Evolutionary conservation across 2,329 filamentous ascomycete species (phyloP).

Genomic region (Monosporascus sp.): DNA sequence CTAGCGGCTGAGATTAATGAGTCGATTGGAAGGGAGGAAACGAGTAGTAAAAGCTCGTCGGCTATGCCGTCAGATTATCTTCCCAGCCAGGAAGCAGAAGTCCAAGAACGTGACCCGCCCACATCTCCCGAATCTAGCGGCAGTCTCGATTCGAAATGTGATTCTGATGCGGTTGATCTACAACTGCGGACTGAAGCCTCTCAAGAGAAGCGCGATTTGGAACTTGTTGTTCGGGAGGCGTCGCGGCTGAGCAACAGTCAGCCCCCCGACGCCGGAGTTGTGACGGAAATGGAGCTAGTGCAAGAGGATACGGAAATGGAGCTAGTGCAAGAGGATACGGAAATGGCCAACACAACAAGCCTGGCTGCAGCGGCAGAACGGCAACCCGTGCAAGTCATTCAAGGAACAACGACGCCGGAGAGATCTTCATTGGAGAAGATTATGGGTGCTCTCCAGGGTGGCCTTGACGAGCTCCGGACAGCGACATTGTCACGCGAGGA

Average conservation of each 20-base stretch:
- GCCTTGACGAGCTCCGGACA: conserved; percentile 54
- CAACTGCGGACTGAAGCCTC: conserved; percentile 27
- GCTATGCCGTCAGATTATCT: conserved; percentile 1
- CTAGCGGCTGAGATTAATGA: conserved; percentile 6
- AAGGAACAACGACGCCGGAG: conserved; percentile 15
- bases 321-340: conserved; percentile 8
- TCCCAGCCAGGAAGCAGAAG: conserved; percentile 9
- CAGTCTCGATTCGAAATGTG: conserved; percentile 11
- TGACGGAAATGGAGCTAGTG: conserved; percentile 4
- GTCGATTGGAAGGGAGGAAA: conserved; percentile 4
- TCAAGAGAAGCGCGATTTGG: conserved; percentile 18
- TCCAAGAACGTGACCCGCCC: neutral
- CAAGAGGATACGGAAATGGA: conserved; percentile 6
- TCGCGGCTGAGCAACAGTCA: conserved; percentile 6
- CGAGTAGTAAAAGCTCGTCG: conserved; percentile 5
- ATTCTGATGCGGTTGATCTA: conserved; percentile 23
- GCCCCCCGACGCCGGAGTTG: conserved; percentile 1
- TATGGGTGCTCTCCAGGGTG: conserved; percentile 44
- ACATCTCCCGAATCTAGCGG: conserved; percentile 4
- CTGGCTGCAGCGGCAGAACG: neutral
- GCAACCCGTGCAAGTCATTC: conserved; percentile 1
- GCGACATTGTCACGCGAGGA: conserved; percentile 58
- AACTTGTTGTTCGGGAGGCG: conserved; percentile 7
- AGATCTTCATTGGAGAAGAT: conserved; percentile 41
- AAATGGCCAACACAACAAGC: neutral